A percentile compares a stretch with the other conserved stretches of the same genome.
These are phyloP conservation scores for Endocalyx cinctus DNA, from an alignment of 2,329 filamentous ascomycete species.

Conservation along the genomic window DNA sequence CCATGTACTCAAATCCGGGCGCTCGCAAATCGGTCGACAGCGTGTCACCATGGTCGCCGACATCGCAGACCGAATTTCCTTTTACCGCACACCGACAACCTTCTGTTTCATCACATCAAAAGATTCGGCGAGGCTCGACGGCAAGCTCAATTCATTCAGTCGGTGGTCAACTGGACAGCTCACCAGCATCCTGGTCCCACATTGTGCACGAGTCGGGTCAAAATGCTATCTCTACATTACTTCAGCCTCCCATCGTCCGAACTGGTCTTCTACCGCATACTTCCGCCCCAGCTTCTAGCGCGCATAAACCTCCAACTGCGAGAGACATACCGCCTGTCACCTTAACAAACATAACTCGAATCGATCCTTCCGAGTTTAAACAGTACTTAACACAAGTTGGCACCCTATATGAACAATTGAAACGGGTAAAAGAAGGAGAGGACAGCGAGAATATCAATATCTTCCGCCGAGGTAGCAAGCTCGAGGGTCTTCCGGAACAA, in stretches of 20 bases:
- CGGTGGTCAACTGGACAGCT: slow-evolving; percentile 74
- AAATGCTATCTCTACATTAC: slow-evolving; percentile 92
- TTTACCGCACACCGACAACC: slow-evolving; percentile 55
- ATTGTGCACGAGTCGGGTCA: slow-evolving; percentile 68
- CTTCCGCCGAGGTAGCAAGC: slow-evolving; percentile 34
- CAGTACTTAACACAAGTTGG: slow-evolving; percentile 83
- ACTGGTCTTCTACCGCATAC: slow-evolving; percentile 82
- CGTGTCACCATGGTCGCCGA: slow-evolving; percentile 50
- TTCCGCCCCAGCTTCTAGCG: slow-evolving; percentile 61
- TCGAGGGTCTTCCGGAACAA: slow-evolving; percentile 34
- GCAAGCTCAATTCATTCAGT: slow-evolving; percentile 86
- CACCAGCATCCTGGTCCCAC: slow-evolving; percentile 49
- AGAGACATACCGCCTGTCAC: slow-evolving; percentile 91
- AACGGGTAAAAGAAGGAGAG: slow-evolving; percentile 73
- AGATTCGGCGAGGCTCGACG: slow-evolving; percentile 69
- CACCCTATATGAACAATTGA: slow-evolving; percentile 81
- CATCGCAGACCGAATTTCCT: slow-evolving; percentile 50
- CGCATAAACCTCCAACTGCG: slow-evolving; percentile 77
- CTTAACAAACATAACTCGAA: slow-evolving; percentile 78
- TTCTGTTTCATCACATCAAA: slow-evolving; percentile 41
- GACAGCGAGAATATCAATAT: slow-evolving; percentile 51
- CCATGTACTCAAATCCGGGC: slow-evolving; percentile 57
- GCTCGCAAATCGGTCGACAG: slow-evolving; percentile 64
- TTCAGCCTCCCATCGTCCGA: slow-evolving; percentile 84
- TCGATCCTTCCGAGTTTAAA: slow-evolving; percentile 76